Evolutionary conservation across 1,284 basidiomycete genomes (phyloP).

Genomic region (Ceratorhiza oryzae-sativae): DNA sequence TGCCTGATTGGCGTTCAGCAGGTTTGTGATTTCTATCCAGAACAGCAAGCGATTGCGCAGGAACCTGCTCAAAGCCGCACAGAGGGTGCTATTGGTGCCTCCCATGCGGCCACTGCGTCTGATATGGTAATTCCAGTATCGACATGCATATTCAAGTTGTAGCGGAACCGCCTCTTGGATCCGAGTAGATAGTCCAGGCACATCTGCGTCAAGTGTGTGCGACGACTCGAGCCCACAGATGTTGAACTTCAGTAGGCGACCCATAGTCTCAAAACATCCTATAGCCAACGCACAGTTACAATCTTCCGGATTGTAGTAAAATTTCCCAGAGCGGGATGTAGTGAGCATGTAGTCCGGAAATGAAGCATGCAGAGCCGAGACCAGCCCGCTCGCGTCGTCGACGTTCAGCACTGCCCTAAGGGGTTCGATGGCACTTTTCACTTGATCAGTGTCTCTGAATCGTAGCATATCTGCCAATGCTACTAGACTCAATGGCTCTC

Average conservation of each 20-base stretch:
- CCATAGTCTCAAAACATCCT: background rate
- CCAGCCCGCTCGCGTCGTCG: background rate
- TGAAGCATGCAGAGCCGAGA: constrained; percentile 11
- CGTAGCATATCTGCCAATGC: background rate
- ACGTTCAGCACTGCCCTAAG: constrained; percentile 14
- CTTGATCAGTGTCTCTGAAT: background rate
- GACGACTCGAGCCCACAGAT: background rate
- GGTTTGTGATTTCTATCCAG: background rate
- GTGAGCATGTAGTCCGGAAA: constrained; percentile 1
- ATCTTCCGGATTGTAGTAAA: background rate
- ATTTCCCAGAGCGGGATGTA: background rate
- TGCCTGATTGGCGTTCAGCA: background rate
- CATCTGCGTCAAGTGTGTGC: background rate
- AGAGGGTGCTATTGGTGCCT: background rate
- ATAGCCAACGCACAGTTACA: background rate
- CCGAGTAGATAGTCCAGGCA: background rate
- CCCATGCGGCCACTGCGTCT: background rate
- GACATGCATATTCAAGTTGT: background rate
- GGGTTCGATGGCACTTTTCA: background rate
- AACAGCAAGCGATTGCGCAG: background rate
- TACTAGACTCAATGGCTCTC: constrained; percentile 5
- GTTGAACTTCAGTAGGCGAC: background rate
- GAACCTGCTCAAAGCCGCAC: background rate
- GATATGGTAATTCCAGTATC: background rate
- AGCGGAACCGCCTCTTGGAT: background rate